phyloP scores from a whole-genome alignment of 352 stramenopile species.

The Aphanomyces cochlioides region DNA sequence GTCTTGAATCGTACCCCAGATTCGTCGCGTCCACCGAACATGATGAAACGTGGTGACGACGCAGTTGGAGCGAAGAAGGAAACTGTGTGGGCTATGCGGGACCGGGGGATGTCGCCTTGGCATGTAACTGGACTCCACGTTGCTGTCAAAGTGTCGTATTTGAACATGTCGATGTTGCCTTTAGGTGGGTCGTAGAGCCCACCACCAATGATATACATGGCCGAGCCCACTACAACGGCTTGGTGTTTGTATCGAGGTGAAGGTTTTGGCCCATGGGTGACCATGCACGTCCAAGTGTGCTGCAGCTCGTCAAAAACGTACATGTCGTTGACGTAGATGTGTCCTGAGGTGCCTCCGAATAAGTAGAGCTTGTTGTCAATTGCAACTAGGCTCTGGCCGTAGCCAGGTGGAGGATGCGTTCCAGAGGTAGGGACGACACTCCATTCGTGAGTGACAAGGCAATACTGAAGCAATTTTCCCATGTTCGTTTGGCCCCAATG shows the following conservation, averaged over 20 bases:
- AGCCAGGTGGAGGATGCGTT: conserved; percentile 61
- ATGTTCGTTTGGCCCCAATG: conserved; percentile 86
- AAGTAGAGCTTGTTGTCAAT: conserved; percentile 80
- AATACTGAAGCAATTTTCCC: conserved; percentile 79
- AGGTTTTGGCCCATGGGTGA: conserved; percentile 54
- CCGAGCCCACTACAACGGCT: conserved; percentile 56
- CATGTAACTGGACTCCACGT: conserved; percentile 61
- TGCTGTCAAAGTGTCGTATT: conserved; percentile 68
- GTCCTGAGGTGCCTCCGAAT: conserved; percentile 72
- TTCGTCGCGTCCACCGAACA: conserved; percentile 79
- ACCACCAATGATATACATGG: conserved; percentile 77
- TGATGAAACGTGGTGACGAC: conserved; percentile 38
- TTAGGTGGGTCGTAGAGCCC: conserved; percentile 79
- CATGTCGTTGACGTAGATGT: conserved; percentile 82
- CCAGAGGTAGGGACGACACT: conserved; percentile 69
- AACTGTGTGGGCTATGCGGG: conserved; percentile 76
- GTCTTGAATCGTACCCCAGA: conserved; percentile 39
- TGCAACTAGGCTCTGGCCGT: conserved; percentile 68
- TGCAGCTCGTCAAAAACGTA: conserved; percentile 77
- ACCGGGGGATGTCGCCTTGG: conserved; percentile 58
- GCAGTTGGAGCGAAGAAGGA: conserved; percentile 41
- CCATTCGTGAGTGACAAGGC: conserved; percentile 73
- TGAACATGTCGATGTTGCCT: conserved; percentile 72
- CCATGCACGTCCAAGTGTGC: conserved; percentile 66
- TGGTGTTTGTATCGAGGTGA: conserved; percentile 84